Conservation (phyloP, 2,329 filamentous ascomycete species). For the Stenocarpella maydis region DNA sequence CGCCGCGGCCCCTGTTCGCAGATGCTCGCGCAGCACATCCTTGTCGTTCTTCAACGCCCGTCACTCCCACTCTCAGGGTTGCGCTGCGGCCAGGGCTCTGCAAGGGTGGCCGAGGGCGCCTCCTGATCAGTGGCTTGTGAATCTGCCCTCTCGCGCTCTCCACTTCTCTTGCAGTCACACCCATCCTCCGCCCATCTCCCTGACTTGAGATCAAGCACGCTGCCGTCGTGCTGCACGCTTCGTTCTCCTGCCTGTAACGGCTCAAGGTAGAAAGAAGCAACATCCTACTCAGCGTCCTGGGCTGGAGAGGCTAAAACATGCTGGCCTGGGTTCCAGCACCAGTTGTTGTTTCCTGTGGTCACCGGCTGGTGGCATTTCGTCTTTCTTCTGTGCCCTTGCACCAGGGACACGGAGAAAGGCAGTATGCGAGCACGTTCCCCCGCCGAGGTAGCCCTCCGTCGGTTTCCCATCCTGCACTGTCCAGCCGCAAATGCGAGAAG, state of each 20-base stretch:
- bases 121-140: conserved; percentile 28
- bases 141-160: conserved; percentile 18
- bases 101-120: conserved; percentile 17
- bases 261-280: neutral
- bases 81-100: conserved; percentile 17
- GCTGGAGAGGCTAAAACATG: neutral
- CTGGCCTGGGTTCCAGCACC: conserved; percentile 10
- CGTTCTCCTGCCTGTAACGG: neutral
- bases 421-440: conserved; percentile 10
- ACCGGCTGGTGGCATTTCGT: conserved; percentile 1
- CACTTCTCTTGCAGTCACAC: conserved; percentile 20
- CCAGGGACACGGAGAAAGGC: conserved; percentile 6
- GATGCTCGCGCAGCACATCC: conserved; percentile 26
- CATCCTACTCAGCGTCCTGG: conserved; percentile 1
- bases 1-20: conserved; percentile 22
- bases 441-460: conserved; percentile 19
- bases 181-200: conserved; percentile 14
- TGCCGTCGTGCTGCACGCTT: conserved; percentile 9
- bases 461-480: conserved; percentile 19
- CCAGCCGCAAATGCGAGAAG: conserved; percentile 31
- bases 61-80: conserved; percentile 25
- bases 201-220: neutral
- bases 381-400: neutral
- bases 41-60: conserved; percentile 12
- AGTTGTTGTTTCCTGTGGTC: neutral